Evolutionary conservation across 768 basidiomycete genomes (phyloP), one percentile per base, ranked within the genome.

Genomic region (Strobilomyces echinocephalus): DNA sequence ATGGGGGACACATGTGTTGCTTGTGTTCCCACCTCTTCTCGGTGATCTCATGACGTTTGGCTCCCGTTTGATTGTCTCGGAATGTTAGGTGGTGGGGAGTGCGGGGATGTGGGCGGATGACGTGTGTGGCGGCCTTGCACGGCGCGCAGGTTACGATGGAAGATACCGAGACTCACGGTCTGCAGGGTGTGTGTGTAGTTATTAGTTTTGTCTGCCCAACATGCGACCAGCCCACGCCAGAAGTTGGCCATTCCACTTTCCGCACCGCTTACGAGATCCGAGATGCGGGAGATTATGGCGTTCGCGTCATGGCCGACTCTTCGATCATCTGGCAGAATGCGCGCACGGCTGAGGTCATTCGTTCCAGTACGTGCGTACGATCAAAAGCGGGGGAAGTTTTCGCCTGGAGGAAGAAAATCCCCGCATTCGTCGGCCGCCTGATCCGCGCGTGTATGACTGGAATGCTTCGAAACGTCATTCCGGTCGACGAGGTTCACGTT

Each of bases 1-100:
- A 56, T 67, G 61, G 65, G 57, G 61, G 46, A 66, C 56, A 53
- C 59, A 54, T 62, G 59, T 57, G 44, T 57, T 44, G 49, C 49
- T 53, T 46, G 50, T 56, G 55, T 60, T 50, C 28, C 39, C 44
- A 49, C 40, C 53, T 47, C n/a, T 33, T 18, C 38, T 28, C 46
- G 52, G 41, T 59, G 58, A 58, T 58, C 52, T 55, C 47, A 62
- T 68, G 57, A 54, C 35, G 26, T 30, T 50, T 34, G 41, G 34
- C 45, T 38, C 44, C 33, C 34, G 24, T 53, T 49, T 55, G 60
- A 53, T 57, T 48, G 51, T 58, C 45, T 64, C 41, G 52, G 49
- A 49, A 24, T 24, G 24, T 24, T 24, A 2, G 52, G 26, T 58
- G 54, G 49, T 48, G 52, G 54, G 54, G 61, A 60, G 18, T 56